A percentile compares a stretch with the other conserved stretches of the same genome.
Conservation (phyloP, 768 basidiomycete genomes). For the Gymnopilus junonius region DNA sequence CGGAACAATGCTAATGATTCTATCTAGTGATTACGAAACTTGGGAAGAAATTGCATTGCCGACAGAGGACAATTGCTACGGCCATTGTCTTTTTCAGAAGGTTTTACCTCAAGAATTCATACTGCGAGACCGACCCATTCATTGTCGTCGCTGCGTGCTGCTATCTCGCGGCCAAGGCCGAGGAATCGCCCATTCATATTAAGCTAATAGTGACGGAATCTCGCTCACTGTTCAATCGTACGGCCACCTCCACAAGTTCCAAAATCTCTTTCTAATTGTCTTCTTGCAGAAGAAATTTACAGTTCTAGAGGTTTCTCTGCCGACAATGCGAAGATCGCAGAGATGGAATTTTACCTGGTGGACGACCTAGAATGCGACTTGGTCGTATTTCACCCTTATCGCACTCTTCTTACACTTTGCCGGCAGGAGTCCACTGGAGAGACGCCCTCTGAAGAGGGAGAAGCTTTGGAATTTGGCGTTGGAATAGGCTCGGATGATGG, state of each 20-base stretch:
- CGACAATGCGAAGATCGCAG: constrained; percentile 91
- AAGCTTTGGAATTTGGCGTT: constrained; percentile 61
- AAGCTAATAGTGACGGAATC: constrained; percentile 91
- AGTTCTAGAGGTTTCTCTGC: constrained; percentile 80
- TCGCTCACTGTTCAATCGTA: constrained; percentile 73
- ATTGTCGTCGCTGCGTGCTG: constrained; percentile 92
- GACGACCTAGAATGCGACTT: constrained; percentile 97
- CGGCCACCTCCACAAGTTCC: constrained; percentile 25
- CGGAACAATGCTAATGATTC: not conserved
- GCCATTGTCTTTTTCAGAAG: constrained; percentile 94
- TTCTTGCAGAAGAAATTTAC: constrained; percentile 60
- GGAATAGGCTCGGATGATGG: constrained; percentile 55
- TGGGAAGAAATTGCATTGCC: constrained; percentile 78
- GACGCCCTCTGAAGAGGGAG: constrained; percentile 48
- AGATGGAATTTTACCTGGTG: constrained; percentile 99
- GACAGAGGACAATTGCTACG: constrained; percentile 92
- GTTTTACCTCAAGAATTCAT: constrained; percentile 96
- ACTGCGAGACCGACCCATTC: constrained; percentile 95
- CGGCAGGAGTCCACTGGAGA: constrained; percentile 49
- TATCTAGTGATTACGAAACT: constrained; percentile 80
- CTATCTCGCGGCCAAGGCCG: constrained; percentile 96
- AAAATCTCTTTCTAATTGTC: not conserved
- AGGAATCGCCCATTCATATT: constrained; percentile 94
- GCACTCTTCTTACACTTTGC: constrained; percentile 80
- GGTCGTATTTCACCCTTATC: constrained; percentile 93